Conservation (phyloP, 176 grass and related monocot species). For the Paspalum notatum region DNA sequence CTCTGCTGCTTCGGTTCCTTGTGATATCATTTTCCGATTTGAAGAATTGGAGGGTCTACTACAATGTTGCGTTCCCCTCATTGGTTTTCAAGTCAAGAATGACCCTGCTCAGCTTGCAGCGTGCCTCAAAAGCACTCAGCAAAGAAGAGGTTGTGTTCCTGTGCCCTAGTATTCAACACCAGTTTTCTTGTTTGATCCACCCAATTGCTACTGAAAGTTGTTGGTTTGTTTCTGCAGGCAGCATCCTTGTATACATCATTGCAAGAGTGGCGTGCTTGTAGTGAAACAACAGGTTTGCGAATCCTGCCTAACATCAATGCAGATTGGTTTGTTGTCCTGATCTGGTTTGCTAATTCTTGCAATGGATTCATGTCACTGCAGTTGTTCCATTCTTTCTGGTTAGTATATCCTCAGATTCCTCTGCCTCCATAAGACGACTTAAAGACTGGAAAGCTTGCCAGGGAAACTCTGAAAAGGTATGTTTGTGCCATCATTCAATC, state of each 20-base stretch:
- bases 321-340: constrained; percentile 12
- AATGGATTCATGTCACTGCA: constrained; percentile 29
- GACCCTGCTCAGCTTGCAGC: constrained; percentile 54
- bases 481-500: constrained; percentile 25
- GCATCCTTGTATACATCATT: constrained; percentile 59
- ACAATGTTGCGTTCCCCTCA: constrained; percentile 78
- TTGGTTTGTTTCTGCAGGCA: constrained; percentile 47
- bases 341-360: constrained; percentile 8
- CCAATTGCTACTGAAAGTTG: constrained; percentile 14
- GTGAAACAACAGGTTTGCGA: constrained; percentile 73
- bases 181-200: constrained; percentile 6
- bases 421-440: constrained; percentile 63
- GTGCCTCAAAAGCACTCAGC: constrained; percentile 52
- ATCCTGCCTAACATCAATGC: not conserved
- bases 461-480: constrained; percentile 61
- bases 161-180: constrained; percentile 25
- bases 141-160: constrained; percentile 59
- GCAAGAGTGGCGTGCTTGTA: constrained; percentile 68
- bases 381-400: constrained; percentile 82
- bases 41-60: constrained; percentile 88
- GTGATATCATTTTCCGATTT: constrained; percentile 93
- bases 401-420: constrained; percentile 53
- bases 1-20: constrained; percentile 76
- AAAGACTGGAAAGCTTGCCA: constrained; percentile 73
- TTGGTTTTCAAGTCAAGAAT: constrained; percentile 75